Conservation (phyloP, 768 basidiomycete species). For the Tricholoma bakamatsutake region DNA sequence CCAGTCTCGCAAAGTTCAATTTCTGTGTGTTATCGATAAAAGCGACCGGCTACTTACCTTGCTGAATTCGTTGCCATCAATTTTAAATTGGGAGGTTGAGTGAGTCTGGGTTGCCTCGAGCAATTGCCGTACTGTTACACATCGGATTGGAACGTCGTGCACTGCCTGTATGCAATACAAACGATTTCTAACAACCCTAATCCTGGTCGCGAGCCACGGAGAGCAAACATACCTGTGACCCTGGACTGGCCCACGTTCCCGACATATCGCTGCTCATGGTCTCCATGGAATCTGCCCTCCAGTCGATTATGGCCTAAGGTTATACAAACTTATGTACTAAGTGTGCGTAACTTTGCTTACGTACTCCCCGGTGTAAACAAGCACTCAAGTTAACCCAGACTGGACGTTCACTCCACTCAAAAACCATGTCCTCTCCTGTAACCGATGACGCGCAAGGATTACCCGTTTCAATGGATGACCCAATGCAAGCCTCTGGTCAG, state of each 20-base stretch:
- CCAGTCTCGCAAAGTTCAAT: slow-evolving; percentile 10
- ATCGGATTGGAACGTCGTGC: slow-evolving; percentile 15
- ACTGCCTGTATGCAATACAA: neutral
- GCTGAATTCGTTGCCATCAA: slow-evolving; percentile 16
- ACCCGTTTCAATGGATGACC: slow-evolving; percentile 36
- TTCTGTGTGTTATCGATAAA: neutral
- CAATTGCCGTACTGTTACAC: slow-evolving; percentile 26
- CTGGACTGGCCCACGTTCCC: neutral
- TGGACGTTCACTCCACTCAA: slow-evolving; percentile 3
- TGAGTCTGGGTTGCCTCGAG: slow-evolving; percentile 10
- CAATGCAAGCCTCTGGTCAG: slow-evolving; percentile 50
- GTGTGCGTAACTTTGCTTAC: neutral
- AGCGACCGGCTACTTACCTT: slow-evolving; percentile 22
- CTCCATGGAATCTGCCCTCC: neutral
- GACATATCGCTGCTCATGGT: neutral
- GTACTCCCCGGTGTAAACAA: neutral
- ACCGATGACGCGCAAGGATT: slow-evolving; percentile 29
- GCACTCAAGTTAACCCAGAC: slow-evolving; percentile 12
- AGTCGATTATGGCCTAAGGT: neutral
- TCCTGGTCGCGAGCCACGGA: neutral
- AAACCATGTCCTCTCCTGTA: slow-evolving; percentile 51
- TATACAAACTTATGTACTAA: neutral
- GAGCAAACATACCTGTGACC: neutral
- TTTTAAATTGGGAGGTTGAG: slow-evolving; percentile 12
- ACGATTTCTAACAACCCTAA: neutral